Conservation (phyloP, 139 green algal species). For the Gonium pectorale region DNA sequence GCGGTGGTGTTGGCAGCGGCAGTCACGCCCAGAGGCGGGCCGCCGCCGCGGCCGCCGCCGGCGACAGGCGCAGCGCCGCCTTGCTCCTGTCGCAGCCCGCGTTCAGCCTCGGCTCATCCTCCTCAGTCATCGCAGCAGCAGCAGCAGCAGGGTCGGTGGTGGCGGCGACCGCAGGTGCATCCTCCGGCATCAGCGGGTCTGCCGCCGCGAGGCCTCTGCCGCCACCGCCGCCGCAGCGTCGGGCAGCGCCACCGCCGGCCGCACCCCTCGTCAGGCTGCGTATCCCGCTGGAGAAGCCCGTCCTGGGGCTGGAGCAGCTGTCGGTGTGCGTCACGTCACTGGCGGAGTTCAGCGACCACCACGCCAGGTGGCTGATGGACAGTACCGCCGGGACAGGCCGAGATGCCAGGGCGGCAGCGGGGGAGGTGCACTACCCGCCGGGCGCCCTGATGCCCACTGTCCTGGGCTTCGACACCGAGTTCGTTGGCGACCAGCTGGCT, state of each 20-base stretch:
- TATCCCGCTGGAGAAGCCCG: background rate
- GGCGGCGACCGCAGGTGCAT: no score
- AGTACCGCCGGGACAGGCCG: background rate
- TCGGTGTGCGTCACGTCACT: background rate
- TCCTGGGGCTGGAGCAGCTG: background rate
- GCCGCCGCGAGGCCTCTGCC: no score
- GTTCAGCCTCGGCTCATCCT: no score
- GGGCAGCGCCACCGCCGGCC: background rate
- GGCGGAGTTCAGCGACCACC: background rate
- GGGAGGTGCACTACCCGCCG: no score
- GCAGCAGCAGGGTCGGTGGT: no score
- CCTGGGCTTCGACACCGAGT: conserved; percentile 37
- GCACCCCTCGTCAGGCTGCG: background rate
- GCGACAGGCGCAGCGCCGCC: no score
- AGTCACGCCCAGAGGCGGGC: no score
- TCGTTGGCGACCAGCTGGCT: conserved; percentile 10
- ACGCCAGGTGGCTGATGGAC: background rate
- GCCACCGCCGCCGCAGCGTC: background rate
- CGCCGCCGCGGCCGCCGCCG: no score
- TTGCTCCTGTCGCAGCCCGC: no score
- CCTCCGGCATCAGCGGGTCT: no score
- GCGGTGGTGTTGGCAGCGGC: background rate
- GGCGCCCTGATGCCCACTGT: background rate
- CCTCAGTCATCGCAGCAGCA: no score
- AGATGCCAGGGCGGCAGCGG: no score